Conservation (phyloP, 2,329 filamentous ascomycete genomes). For the Hypoxylon sp. region DNA sequence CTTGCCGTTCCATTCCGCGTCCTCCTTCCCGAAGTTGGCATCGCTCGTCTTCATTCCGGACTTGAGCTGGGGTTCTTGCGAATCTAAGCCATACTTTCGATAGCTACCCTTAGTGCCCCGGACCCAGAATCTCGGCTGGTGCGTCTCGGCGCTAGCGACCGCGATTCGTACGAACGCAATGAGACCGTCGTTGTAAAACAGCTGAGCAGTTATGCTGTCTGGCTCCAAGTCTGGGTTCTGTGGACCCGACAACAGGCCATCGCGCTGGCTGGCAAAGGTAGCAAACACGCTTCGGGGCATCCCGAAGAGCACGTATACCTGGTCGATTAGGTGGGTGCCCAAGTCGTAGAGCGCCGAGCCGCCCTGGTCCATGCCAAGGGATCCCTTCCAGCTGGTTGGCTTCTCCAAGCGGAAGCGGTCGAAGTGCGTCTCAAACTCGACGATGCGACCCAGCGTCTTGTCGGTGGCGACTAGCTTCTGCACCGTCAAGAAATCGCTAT, state of each 20-base stretch:
- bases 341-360: slow-evolving; percentile 77
- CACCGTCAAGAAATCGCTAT: slow-evolving; percentile 78
- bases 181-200: slow-evolving; percentile 71
- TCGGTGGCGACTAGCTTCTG: slow-evolving; percentile 67
- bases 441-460: slow-evolving; percentile 71
- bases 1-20: slow-evolving; percentile 63
- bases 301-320: slow-evolving; percentile 75
- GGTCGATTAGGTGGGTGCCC: slow-evolving; percentile 79
- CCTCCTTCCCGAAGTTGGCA: slow-evolving; percentile 71
- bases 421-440: slow-evolving; percentile 83
- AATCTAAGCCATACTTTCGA: slow-evolving; percentile 75
- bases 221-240: slow-evolving; percentile 57
- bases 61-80: slow-evolving; percentile 78
- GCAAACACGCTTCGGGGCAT: slow-evolving; percentile 72
- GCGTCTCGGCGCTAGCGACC: slow-evolving; percentile 72
- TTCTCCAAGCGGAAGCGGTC: slow-evolving; percentile 73
- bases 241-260: slow-evolving; percentile 48
- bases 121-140: slow-evolving; percentile 80
- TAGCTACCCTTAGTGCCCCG: slow-evolving; percentile 78
- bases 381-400: slow-evolving; percentile 72
- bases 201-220: slow-evolving; percentile 68
- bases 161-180: slow-evolving; percentile 75
- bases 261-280: slow-evolving; percentile 72
- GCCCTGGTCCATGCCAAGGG: slow-evolving; percentile 65
- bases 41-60: slow-evolving; percentile 69